Percentiles rank a stretch among this genome's conserved stretches.
phyloP scores from a whole-genome alignment of 495 filamentous ascomycete genomes.

The Extremus antarcticus region DNA sequence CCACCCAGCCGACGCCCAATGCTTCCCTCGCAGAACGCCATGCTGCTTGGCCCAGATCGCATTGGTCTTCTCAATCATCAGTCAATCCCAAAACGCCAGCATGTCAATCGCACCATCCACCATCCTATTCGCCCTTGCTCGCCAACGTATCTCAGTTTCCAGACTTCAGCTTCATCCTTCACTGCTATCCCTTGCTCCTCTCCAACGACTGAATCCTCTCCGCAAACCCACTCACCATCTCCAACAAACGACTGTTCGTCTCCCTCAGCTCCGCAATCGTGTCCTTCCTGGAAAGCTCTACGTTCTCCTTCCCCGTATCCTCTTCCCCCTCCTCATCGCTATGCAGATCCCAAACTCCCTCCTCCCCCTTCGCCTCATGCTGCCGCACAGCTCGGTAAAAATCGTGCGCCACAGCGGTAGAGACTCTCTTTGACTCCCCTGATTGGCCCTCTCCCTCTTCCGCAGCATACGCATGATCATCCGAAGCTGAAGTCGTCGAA shows the following conservation, averaged over 20 bases:
- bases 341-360: background rate
- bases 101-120: background rate
- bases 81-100: background rate
- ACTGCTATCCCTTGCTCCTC: background rate
- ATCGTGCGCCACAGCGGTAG: slow-evolving; percentile 8
- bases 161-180: background rate
- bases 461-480: background rate
- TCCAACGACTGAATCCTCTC: slow-evolving; percentile 9
- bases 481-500: background rate
- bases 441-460: background rate
- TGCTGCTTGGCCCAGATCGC: too few relatives aligned
- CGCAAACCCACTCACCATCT: slow-evolving; percentile 14
- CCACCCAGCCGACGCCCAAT: background rate
- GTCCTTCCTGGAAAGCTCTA: background rate
- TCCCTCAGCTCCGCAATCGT: slow-evolving; percentile 8
- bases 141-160: background rate
- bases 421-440: background rate
- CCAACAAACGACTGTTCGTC: slow-evolving; percentile 5
- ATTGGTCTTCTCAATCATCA: too few relatives aligned
- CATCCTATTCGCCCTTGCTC: background rate
- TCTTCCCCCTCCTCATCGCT: background rate
- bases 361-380: background rate
- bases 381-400: slow-evolving; percentile 8
- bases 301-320: background rate
- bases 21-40: background rate